Conservation (phyloP, 2,329 filamentous ascomycete genomes). For the Geoglossum cookeanum region DNA sequence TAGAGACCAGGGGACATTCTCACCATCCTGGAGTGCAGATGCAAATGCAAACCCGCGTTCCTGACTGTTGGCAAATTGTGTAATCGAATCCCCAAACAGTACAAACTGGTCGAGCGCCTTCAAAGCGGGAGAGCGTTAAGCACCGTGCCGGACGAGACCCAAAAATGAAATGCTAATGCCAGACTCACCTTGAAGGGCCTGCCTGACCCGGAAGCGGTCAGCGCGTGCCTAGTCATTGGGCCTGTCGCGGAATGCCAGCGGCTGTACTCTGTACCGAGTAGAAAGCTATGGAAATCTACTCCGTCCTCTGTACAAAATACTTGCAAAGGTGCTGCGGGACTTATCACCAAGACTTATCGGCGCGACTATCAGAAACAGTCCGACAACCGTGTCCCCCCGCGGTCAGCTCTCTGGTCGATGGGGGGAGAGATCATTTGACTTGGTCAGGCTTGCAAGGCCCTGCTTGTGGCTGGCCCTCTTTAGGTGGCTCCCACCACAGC, state of each 20-base stretch:
- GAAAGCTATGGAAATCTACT: too few species aligned
- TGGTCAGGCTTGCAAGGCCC: background rate
- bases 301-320: too few species aligned
- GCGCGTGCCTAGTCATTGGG: background rate
- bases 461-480: background rate
- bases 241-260: too few species aligned
- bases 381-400: too few species aligned
- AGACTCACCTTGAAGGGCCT: background rate
- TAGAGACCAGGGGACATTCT: conserved; percentile 14
- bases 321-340: background rate
- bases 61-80: conserved; percentile 45
- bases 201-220: background rate
- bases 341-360: background rate
- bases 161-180: background rate
- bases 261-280: too few species aligned
- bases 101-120: conserved; percentile 32
- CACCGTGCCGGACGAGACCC: background rate
- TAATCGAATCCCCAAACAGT: conserved; percentile 47
- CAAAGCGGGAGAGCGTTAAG: background rate
- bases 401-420: background rate
- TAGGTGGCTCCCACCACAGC: too few species aligned
- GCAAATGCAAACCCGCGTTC: conserved; percentile 55
- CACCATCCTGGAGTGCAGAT: conserved; percentile 49
- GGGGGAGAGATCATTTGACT: background rate
- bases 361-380: too few species aligned